Evolutionary conservation across 2,329 filamentous ascomycete genomes (phyloP).

Genomic region (Colletotrichum liriopes): DNA sequence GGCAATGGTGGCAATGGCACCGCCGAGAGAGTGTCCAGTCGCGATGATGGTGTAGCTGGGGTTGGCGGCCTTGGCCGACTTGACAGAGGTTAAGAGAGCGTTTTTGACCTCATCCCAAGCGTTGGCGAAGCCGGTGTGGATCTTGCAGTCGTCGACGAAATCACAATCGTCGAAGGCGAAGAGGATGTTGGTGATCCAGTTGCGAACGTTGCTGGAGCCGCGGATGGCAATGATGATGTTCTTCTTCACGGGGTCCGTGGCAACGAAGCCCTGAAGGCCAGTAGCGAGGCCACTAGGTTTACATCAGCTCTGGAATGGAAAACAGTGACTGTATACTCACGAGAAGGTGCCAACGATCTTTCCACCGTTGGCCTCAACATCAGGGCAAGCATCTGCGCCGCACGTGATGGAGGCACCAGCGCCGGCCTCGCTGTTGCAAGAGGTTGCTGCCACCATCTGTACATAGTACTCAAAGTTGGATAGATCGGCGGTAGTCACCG

Average conservation of each 20-base stretch:
- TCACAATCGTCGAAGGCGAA: constrained; percentile 52
- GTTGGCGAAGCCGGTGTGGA: constrained; percentile 72
- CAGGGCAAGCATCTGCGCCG: constrained; percentile 59
- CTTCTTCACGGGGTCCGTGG: constrained; percentile 62
- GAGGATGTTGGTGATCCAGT: constrained; percentile 72
- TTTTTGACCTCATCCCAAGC: constrained; percentile 70
- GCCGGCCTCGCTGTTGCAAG: constrained; percentile 65
- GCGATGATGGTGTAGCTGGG: constrained; percentile 69
- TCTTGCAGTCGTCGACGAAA: constrained; percentile 62
- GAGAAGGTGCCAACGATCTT: constrained; percentile 61
- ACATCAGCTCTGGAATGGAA: constrained; percentile 34
- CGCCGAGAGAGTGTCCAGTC: constrained; percentile 81
- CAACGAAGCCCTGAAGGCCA: constrained; percentile 67
- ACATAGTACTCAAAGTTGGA: constrained; percentile 63
- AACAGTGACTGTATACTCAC: constrained; percentile 17
- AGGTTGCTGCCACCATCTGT: constrained; percentile 64
- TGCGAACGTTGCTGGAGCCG: constrained; percentile 71
- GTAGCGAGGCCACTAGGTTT: constrained; percentile 56
- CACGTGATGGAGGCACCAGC: constrained; percentile 61
- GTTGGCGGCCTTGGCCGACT: constrained; percentile 59
- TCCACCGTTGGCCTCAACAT: constrained; percentile 59
- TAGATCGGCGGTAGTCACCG: constrained; percentile 53
- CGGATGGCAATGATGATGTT: constrained; percentile 74
- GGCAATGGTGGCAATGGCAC: constrained; percentile 73
- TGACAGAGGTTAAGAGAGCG: constrained; percentile 60